phyloP scores from a whole-genome alignment of 345 rosid genomes.

The Mallotus nudiflorus region DNA sequence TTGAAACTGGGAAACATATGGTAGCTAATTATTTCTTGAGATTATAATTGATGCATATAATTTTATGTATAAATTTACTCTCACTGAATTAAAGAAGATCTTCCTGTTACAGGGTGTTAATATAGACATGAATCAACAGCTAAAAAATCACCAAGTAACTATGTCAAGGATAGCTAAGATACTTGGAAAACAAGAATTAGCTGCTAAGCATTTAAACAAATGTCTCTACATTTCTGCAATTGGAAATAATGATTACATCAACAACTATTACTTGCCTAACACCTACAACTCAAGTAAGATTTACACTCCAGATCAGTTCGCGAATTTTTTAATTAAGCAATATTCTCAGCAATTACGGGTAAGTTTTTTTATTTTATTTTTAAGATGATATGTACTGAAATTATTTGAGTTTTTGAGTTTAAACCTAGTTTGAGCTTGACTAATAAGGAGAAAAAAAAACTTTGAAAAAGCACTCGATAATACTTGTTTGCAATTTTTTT shows the following conservation, averaged over 20 bases:
- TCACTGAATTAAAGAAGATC: too few relatives aligned
- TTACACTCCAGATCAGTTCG: constrained; percentile 12
- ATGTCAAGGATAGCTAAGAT: constrained; percentile 6
- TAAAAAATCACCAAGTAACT: constrained; percentile 6
- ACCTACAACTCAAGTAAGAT: constrained; percentile 3
- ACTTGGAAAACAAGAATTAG: background rate
- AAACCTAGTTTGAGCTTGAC: too few relatives aligned
- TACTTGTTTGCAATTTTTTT: too few relatives aligned
- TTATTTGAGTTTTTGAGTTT: too few relatives aligned
- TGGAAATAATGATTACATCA: constrained; percentile 29
- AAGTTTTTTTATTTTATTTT: background rate
- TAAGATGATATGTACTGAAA: too few relatives aligned
- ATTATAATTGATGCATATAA: too few relatives aligned
- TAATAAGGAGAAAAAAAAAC: too few relatives aligned
- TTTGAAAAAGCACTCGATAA: too few relatives aligned
- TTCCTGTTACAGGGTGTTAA: background rate
- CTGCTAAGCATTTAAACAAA: background rate
- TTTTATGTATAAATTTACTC: too few relatives aligned
- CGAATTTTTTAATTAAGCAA: constrained; percentile 3
- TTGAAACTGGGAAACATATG: constrained; percentile 10
- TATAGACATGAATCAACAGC: constrained; percentile 1
- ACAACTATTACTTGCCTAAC: constrained; percentile 17
- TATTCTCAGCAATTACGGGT: constrained; percentile 15
- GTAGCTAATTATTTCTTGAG: background rate
- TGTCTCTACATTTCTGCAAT: constrained; percentile 15